Conservation (phyloP, 1,139 yeast genomes). For the Candida sp. region DNA sequence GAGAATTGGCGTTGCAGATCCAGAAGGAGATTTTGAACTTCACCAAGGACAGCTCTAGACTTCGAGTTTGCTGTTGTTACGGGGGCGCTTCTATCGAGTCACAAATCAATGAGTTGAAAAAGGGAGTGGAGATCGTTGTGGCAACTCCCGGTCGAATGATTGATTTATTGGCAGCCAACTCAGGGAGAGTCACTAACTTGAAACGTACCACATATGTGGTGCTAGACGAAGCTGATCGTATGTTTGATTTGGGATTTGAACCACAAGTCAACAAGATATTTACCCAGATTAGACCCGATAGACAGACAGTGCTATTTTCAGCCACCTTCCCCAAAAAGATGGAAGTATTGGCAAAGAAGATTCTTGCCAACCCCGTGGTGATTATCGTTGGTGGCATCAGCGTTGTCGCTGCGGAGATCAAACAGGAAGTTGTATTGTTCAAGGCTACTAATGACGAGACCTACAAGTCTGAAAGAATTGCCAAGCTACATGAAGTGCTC, state of each 20-base stretch:
- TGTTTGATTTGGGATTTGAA: slow-evolving; percentile 98
- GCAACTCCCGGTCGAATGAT: slow-evolving; percentile 98
- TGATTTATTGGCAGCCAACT: slow-evolving; percentile 84
- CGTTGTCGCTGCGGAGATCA: slow-evolving; percentile 82
- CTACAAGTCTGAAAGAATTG: slow-evolving; percentile 46
- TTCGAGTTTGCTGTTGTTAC: slow-evolving; percentile 76
- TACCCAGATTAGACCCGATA: slow-evolving; percentile 79
- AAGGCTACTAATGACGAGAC: slow-evolving; percentile 39
- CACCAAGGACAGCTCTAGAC: slow-evolving; percentile 44
- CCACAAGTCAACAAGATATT: slow-evolving; percentile 92
- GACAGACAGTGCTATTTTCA: slow-evolving; percentile 91
- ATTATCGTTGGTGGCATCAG: slow-evolving; percentile 85
- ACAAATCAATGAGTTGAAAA: slow-evolving; percentile 81
- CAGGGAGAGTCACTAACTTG: slow-evolving; percentile 77
- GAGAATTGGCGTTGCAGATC: slow-evolving; percentile 92
- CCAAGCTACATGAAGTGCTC: slow-evolving; percentile 55
- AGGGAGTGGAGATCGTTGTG: slow-evolving; percentile 81
- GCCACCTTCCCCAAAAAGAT: slow-evolving; percentile 92
- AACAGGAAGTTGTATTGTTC: slow-evolving; percentile 71
- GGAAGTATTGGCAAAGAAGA: slow-evolving; percentile 73
- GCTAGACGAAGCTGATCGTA: slow-evolving; percentile 95
- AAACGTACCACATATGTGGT: slow-evolving; percentile 79
- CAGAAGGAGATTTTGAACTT: slow-evolving; percentile 69
- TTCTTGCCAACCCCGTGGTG: slow-evolving; percentile 68
- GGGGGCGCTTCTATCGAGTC: slow-evolving; percentile 92